These are phyloP conservation scores for Coleophoma crateriformis DNA, from an alignment of 2,329 filamentous ascomycete genomes.

Conservation along the genomic window DNA sequence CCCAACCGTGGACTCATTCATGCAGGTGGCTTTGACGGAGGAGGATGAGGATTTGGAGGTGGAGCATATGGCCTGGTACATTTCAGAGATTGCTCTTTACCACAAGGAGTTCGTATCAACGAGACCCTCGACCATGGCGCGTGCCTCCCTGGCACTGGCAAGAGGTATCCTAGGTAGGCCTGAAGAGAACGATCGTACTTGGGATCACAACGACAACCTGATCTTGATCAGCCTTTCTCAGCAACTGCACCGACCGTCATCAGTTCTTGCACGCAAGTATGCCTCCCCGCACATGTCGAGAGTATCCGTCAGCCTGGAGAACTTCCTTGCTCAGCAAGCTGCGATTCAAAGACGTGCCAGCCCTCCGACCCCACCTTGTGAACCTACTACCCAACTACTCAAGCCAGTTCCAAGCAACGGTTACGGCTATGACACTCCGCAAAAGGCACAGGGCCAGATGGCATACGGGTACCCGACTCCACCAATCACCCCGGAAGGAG, in stretches of 20 bases:
- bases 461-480: conserved; percentile 77
- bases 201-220: conserved; percentile 67
- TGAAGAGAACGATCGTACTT: conserved; percentile 69
- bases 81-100: conserved; percentile 91
- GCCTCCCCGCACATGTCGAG: conserved; percentile 58
- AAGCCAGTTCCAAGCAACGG: conserved; percentile 39
- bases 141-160: conserved; percentile 79
- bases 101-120: conserved; percentile 96
- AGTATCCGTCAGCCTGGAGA: conserved; percentile 58
- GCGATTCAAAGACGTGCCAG: conserved; percentile 49
- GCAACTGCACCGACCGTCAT: conserved; percentile 61
- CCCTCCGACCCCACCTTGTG: conserved; percentile 55
- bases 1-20: conserved; percentile 90
- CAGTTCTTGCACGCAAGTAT: conserved; percentile 64
- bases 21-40: conserved; percentile 80
- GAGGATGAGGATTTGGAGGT: conserved; percentile 74
- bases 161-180: conserved; percentile 78
- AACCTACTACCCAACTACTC: conserved; percentile 36
- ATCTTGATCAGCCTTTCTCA: conserved; percentile 49
- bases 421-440: conserved; percentile 70
- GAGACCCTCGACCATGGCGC: conserved; percentile 84
- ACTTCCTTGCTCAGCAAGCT: conserved; percentile 60
- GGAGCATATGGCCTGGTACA: conserved; percentile 90
- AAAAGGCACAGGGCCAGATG: conserved; percentile 65
- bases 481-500: conserved; percentile 75